phyloP scores from a whole-genome alignment of 768 basidiomycete genomes.

The Lactarius vividus region DNA sequence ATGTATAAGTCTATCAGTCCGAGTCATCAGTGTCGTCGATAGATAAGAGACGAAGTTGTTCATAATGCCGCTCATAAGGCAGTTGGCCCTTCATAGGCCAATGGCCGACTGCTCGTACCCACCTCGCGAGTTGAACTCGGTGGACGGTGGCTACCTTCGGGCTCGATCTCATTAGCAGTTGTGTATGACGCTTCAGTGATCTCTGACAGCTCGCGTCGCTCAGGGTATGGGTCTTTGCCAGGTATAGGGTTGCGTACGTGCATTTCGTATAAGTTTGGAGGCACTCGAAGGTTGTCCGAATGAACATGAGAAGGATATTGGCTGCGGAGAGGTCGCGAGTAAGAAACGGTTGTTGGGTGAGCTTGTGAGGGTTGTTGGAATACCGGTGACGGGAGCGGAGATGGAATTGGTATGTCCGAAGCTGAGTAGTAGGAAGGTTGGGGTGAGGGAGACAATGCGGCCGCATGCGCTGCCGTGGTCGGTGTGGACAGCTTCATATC shows the following conservation, averaged over 20 bases:
- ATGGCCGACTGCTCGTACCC: conserved; percentile 25
- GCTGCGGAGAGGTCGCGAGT: conserved; percentile 25
- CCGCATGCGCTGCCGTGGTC: conserved; percentile 28
- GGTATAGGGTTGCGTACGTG: conserved; percentile 33
- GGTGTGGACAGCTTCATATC: background rate
- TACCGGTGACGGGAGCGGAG: conserved; percentile 49
- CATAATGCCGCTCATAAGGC: conserved; percentile 9
- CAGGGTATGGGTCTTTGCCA: background rate
- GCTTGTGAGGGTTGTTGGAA: conserved; percentile 30
- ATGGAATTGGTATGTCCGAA: conserved; percentile 49
- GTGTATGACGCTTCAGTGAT: conserved; percentile 26
- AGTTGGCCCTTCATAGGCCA: conserved; percentile 12
- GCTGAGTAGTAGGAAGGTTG: conserved; percentile 58
- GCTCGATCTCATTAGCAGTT: conserved; percentile 16
- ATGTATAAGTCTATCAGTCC: background rate
- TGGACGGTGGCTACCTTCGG: background rate
- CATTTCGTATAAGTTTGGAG: conserved; percentile 41
- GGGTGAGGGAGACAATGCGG: conserved; percentile 19
- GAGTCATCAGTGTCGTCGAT: background rate
- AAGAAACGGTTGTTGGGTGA: conserved; percentile 31
- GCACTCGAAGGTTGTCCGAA: conserved; percentile 39
- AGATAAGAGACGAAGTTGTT: background rate
- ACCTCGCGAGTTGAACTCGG: conserved; percentile 20
- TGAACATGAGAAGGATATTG: conserved; percentile 41
- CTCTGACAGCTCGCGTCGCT: conserved; percentile 8